Conservation (phyloP, 345 rosid species). For the Citrus sp. region DNA sequence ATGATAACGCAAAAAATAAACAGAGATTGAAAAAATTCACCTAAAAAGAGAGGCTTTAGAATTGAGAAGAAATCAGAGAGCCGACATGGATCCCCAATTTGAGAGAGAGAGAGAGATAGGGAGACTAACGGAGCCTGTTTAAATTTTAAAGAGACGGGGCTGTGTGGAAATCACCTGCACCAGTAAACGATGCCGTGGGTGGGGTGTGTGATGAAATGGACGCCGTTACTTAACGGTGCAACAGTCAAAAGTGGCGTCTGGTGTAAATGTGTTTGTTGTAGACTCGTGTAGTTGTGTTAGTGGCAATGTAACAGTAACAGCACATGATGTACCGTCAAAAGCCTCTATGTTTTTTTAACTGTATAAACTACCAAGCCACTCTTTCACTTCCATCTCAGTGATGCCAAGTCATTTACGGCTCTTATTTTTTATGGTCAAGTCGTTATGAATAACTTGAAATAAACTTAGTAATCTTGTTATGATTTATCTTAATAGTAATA, state of each 20-base stretch:
- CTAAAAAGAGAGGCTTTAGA: slow-evolving; percentile 29
- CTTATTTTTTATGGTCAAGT: too few relatives aligned
- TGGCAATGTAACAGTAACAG: background rate
- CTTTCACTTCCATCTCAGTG: background rate
- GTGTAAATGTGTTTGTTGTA: too few relatives aligned
- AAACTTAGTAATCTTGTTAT: too few relatives aligned
- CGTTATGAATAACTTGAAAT: too few relatives aligned
- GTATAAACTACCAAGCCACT: background rate
- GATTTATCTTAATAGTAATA: too few relatives aligned
- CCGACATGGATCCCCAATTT: slow-evolving; percentile 29
- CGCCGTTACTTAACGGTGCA: slow-evolving; percentile 41
- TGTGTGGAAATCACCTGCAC: slow-evolving; percentile 13
- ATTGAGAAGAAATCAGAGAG: slow-evolving; percentile 36
- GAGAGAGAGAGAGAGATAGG: slow-evolving; percentile 11
- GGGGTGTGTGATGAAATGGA: background rate
- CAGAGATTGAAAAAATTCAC: slow-evolving; percentile 28
- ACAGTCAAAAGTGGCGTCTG: slow-evolving; percentile 41
- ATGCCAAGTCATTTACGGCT: too few relatives aligned
- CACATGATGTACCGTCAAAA: background rate
- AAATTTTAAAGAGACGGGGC: slow-evolving; percentile 40
- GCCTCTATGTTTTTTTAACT: background rate
- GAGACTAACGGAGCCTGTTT: slow-evolving; percentile 28
- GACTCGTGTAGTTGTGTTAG: too few relatives aligned
- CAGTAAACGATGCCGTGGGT: slow-evolving; percentile 25
- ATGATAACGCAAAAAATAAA: background rate